Percentiles rank a stretch among this genome's conserved stretches.
Evolutionary conservation across 192 early-diverging fungal species (phyloP).

Genomic region (Backusella tuberculispora): DNA sequence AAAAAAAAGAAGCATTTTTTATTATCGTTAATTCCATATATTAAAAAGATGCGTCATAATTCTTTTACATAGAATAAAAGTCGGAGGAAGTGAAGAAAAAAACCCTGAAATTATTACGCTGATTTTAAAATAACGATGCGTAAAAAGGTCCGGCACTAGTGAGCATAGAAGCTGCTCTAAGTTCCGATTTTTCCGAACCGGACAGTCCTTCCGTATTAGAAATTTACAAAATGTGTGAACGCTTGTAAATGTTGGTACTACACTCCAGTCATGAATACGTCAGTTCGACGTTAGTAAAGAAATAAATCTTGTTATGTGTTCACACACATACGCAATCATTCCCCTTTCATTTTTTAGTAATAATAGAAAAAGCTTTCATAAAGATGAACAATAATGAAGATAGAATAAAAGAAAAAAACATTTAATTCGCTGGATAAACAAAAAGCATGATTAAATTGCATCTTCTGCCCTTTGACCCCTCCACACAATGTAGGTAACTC

Average conservation of each 20-base stretch:
- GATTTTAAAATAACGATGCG: background rate
- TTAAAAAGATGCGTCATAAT: background rate
- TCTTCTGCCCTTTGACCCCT: conserved; percentile 6
- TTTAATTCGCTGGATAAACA: background rate
- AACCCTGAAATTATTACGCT: background rate
- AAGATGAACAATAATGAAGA: background rate
- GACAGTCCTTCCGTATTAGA: background rate
- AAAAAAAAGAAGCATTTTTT: background rate
- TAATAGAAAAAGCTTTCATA: background rate
- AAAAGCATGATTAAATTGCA: conserved; percentile 9
- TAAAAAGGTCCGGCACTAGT: background rate
- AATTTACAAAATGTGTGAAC: background rate
- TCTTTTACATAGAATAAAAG: background rate
- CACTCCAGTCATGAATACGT: background rate
- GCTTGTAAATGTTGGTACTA: background rate
- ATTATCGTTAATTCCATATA: background rate
- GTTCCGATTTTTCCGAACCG: conserved; percentile 11
- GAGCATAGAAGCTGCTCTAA: background rate
- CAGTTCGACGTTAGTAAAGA: conserved; percentile 1
- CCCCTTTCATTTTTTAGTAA: no score
- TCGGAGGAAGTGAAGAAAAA: background rate
- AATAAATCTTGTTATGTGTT: background rate
- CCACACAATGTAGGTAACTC: background rate
- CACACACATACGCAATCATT: no score
- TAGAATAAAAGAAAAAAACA: background rate